A percentile compares a stretch with the other conserved stretches of the same genome.
Conservation (phyloP, 2,329 filamentous ascomycete species). For the Xylaria sp. region DNA sequence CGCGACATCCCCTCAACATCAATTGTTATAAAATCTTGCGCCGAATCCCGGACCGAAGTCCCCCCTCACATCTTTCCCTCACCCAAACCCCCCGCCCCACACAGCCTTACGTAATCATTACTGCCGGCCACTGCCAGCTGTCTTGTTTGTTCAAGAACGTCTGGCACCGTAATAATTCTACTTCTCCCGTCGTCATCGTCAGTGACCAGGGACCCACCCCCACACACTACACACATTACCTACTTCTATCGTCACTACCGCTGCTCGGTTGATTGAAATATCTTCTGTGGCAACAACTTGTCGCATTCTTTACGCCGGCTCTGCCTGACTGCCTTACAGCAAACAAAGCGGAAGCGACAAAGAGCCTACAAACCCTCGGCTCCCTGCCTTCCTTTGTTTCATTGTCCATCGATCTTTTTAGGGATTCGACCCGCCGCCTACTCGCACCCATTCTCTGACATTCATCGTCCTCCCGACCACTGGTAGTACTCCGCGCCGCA, state of each 20-base stretch:
- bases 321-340: constrained; percentile 28
- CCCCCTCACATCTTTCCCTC: constrained; percentile 48
- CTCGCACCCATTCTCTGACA: constrained; percentile 27
- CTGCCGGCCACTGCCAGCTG: constrained; percentile 40
- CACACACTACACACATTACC: constrained; percentile 18
- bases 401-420: constrained; percentile 40
- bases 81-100: constrained; percentile 42
- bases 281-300: constrained; percentile 32
- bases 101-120: constrained; percentile 43
- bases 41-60: constrained; percentile 67
- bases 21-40: constrained; percentile 60
- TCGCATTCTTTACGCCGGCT: constrained; percentile 31
- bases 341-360: constrained; percentile 39
- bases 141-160: constrained; percentile 42
- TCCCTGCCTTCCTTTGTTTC: constrained; percentile 40
- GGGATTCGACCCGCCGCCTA: constrained; percentile 40
- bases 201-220: constrained; percentile 23
- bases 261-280: constrained; percentile 26
- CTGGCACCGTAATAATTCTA: constrained; percentile 39
- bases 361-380: constrained; percentile 27
- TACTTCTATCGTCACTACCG: constrained; percentile 16
- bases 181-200: constrained; percentile 20
- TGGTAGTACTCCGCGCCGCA: constrained; percentile 42
- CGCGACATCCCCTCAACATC: constrained; percentile 63
- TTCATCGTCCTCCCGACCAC: constrained; percentile 24